A percentile compares a stretch with the other conserved stretches of the same genome.
These are phyloP conservation scores for Trichoderma sp. DNA, from an alignment of 2,329 filamentous ascomycete species.

Conservation along the genomic window DNA sequence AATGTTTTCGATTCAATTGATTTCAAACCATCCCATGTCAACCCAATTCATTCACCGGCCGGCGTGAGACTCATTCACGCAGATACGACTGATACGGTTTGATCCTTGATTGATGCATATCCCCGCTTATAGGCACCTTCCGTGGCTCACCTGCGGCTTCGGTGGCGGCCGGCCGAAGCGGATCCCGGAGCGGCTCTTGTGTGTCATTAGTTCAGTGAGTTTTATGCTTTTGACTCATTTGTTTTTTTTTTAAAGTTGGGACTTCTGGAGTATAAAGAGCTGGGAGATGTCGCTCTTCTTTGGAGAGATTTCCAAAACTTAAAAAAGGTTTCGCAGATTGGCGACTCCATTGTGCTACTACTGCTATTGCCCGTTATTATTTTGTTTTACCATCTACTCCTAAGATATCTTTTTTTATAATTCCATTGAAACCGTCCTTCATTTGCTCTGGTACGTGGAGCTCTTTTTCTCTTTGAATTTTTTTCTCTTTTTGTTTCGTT, in stretches of 20 bases:
- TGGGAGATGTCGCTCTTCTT: background rate
- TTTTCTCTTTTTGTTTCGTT: background rate
- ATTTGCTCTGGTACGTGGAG: background rate
- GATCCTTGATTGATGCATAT: background rate
- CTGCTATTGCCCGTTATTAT: background rate
- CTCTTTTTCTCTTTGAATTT: background rate
- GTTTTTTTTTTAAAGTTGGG: background rate
- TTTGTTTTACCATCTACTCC: background rate
- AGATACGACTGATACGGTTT: background rate
- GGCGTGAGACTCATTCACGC: background rate
- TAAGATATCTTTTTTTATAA: background rate
- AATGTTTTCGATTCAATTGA: background rate
- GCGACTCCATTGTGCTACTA: background rate
- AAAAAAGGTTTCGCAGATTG: background rate
- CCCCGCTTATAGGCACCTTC: slow-evolving; percentile 15
- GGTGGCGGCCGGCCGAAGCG: slow-evolving; percentile 15
- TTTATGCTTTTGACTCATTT: background rate
- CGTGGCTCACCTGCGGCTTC: background rate
- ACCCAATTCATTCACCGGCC: background rate
- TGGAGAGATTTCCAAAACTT: background rate
- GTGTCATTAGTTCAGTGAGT: background rate
- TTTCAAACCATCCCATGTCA: background rate
- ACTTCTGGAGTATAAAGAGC: background rate
- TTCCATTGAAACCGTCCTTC: background rate
- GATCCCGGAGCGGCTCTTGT: slow-evolving; percentile 1